Evolutionary conservation across 1,284 basidiomycete genomes (phyloP).

Genomic region (Ceratobasidium sp.): DNA sequence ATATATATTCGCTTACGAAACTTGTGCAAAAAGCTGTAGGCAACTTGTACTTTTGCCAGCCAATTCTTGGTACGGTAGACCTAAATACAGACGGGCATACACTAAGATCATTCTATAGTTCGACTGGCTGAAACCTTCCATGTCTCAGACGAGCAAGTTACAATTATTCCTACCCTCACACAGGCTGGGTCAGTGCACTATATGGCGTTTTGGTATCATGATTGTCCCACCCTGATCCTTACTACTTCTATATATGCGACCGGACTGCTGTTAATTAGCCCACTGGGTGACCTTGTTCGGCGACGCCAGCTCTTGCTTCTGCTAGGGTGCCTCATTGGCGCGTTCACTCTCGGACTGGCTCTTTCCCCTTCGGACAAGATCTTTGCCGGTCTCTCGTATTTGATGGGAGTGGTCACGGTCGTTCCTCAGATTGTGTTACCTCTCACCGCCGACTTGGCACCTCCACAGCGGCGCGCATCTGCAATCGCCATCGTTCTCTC

Average conservation of each 20-base stretch:
- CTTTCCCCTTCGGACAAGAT: constrained; percentile 65
- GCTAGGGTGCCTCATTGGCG: constrained; percentile 63
- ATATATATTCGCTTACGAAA: not conserved
- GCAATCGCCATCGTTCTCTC: constrained; percentile 77
- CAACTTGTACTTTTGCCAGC: constrained; percentile 39
- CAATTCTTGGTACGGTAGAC: constrained; percentile 12
- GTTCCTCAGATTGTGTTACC: constrained; percentile 68
- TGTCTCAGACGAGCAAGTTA: constrained; percentile 27
- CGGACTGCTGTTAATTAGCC: constrained; percentile 75
- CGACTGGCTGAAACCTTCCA: constrained; percentile 25
- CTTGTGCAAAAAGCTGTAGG: constrained; percentile 51
- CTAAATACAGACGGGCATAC: not conserved
- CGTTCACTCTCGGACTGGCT: constrained; percentile 71
- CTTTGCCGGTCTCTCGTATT: constrained; percentile 71
- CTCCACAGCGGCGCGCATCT: constrained; percentile 71
- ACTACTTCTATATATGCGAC: constrained; percentile 65
- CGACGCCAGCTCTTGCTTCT: constrained; percentile 69
- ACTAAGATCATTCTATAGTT: not conserved
- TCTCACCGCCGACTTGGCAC: constrained; percentile 76
- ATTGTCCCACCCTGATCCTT: not conserved
- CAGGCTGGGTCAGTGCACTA: constrained; percentile 19
- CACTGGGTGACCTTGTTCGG: constrained; percentile 75
- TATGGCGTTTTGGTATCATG: no score
- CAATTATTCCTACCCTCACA: constrained; percentile 40
- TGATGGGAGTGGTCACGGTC: constrained; percentile 71